Conservation (phyloP, 176 grass and related monocot species). For the Cenchrus purpureus region DNA sequence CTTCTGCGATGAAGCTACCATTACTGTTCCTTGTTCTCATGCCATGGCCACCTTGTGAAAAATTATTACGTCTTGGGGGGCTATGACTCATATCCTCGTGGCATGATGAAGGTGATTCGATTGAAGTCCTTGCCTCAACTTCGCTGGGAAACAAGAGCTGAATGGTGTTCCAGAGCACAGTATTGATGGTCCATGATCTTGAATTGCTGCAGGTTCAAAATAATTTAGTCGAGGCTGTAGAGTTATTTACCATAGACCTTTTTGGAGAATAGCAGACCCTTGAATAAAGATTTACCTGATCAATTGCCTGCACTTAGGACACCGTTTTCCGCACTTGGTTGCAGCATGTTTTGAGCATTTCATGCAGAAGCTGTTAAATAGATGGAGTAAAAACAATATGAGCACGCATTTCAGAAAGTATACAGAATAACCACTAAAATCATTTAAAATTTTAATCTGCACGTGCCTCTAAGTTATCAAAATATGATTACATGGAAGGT, state of each 20-base stretch:
- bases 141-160: conserved; percentile 88
- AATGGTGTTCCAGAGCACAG: conserved; percentile 94
- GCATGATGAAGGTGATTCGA: conserved; percentile 25
- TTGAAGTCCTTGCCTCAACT: conserved; percentile 54
- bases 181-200: conserved; percentile 85
- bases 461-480: too few relatives aligned
- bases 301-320: conserved; percentile 85
- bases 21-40: conserved; percentile 32
- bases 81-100: conserved; percentile 1
- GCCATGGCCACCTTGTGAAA: conserved; percentile 24
- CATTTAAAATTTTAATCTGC: too few relatives aligned
- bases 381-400: too few relatives aligned
- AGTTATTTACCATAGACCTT: not conserved
- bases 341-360: conserved; percentile 81
- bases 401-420: too few relatives aligned
- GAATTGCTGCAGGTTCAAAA: conserved; percentile 62
- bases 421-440: too few relatives aligned
- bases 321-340: conserved; percentile 78
- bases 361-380: conserved; percentile 77
- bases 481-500: too few relatives aligned
- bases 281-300: conserved; percentile 62
- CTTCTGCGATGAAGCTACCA: conserved; percentile 22
- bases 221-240: not conserved
- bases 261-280: not conserved
- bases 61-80: conserved; percentile 18